A percentile compares a stretch with the other conserved stretches of the same genome.
Evolutionary conservation across 2,329 filamentous ascomycete species (phyloP).

Genomic region (Xylaria sp.): DNA sequence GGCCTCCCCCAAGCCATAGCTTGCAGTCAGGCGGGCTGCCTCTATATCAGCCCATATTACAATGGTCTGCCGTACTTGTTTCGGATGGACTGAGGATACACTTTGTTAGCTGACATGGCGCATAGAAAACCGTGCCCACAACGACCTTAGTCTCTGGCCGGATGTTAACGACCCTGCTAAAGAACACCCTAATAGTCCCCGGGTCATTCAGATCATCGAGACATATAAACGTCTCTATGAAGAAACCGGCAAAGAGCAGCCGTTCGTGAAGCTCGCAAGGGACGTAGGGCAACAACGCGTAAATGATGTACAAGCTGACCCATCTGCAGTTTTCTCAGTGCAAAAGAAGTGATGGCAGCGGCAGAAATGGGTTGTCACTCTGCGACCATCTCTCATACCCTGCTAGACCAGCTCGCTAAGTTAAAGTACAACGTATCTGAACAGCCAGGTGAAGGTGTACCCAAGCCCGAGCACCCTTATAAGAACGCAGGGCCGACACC

Average conservation of each 20-base stretch:
- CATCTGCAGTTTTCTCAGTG: constrained; percentile 52
- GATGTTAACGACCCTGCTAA: constrained; percentile 59
- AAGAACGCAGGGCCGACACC: constrained; percentile 50
- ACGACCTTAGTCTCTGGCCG: constrained; percentile 58
- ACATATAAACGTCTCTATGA: constrained; percentile 59
- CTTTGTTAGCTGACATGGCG: constrained; percentile 2
- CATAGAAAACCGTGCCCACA: constrained; percentile 56
- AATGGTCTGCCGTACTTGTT: constrained; percentile 52
- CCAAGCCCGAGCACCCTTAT: constrained; percentile 57
- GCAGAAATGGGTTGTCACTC: constrained; percentile 60
- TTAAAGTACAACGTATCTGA: constrained; percentile 52
- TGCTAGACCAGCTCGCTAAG: constrained; percentile 52
- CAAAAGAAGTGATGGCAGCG: constrained; percentile 59
- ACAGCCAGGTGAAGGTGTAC: constrained; percentile 54
- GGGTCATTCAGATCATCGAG: constrained; percentile 61
- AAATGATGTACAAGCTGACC: constrained; percentile 5
- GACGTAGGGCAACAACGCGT: background rate
- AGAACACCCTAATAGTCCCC: constrained; percentile 60
- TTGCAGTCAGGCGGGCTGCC: constrained; percentile 58
- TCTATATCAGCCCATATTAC: constrained; percentile 62
- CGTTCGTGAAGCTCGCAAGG: constrained; percentile 60
- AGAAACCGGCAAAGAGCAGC: constrained; percentile 62
- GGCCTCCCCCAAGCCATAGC: constrained; percentile 61
- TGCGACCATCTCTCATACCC: constrained; percentile 56
- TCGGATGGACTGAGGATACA: background rate